Evolutionary conservation across 352 stramenopile species (phyloP).

Genomic region (Globisporangium takayamanum): DNA sequence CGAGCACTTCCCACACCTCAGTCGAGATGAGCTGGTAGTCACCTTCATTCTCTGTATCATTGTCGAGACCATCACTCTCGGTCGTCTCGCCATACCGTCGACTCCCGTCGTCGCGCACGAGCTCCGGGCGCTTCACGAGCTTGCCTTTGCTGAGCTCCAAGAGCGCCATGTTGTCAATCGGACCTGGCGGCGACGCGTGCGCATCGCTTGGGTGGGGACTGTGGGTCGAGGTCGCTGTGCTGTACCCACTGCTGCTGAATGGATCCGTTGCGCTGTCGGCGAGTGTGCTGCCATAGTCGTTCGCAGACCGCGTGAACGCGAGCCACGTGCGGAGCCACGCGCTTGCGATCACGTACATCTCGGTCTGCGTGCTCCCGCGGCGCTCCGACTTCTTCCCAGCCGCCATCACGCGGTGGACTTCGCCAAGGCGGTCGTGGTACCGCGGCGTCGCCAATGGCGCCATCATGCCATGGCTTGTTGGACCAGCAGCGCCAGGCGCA

Average conservation of each 20-base stretch:
- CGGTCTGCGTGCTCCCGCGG: constrained; percentile 36
- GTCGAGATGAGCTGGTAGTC: constrained; percentile 61
- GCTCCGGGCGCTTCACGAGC: constrained; percentile 35
- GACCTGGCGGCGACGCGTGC: constrained; percentile 19
- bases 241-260: constrained; percentile 15
- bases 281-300: background rate
- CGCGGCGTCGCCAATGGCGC: constrained; percentile 24
- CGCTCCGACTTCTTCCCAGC: constrained; percentile 51
- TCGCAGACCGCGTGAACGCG: constrained; percentile 37
- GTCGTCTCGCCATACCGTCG: constrained; percentile 4
- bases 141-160: constrained; percentile 45
- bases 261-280: constrained; percentile 1
- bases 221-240: constrained; percentile 20
- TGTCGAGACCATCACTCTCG: constrained; percentile 1
- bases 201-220: constrained; percentile 9
- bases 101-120: constrained; percentile 21
- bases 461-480: background rate
- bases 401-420: constrained; percentile 66
- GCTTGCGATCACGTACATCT: constrained; percentile 56
- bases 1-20: constrained; percentile 70
- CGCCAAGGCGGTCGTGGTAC: constrained; percentile 51
- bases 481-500: too few relatives aligned
- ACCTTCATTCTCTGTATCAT: constrained; percentile 14
- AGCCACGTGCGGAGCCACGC: constrained; percentile 56
- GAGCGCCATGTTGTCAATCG: constrained; percentile 60